phyloP scores from a whole-genome alignment of 306 rosid genomes.

The Trifolium pratense region DNA sequence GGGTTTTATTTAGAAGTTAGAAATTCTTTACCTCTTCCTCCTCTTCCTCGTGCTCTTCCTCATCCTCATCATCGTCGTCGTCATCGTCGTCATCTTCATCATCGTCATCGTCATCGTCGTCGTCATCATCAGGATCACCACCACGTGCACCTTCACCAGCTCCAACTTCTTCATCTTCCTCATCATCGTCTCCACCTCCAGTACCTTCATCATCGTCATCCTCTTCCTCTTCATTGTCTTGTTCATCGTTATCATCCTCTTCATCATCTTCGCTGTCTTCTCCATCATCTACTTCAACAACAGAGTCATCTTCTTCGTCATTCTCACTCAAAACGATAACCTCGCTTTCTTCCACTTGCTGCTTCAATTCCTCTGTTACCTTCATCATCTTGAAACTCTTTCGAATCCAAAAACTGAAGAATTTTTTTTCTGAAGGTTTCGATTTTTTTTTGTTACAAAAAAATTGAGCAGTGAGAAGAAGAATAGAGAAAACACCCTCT shows the following conservation, averaged over 20 bases:
- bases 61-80: conserved; percentile 8
- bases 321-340: conserved; percentile 36
- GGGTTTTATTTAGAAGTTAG: conserved; percentile 8
- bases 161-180: conserved; percentile 47
- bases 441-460: neutral
- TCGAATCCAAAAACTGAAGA: conserved; percentile 5
- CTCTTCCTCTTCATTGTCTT: conserved; percentile 41
- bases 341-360: conserved; percentile 60
- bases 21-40: conserved; percentile 49
- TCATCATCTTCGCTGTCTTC: conserved; percentile 57
- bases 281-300: conserved; percentile 52
- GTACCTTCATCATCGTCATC: conserved; percentile 55
- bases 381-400: conserved; percentile 52
- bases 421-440: conserved; percentile 28
- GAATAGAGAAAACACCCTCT: conserved; percentile 51
- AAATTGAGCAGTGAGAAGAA: neutral
- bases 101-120: conserved; percentile 19
- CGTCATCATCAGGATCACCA: conserved; percentile 46
- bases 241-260: conserved; percentile 37
- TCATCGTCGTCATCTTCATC: conserved; percentile 5
- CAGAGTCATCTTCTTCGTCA: conserved; percentile 44
- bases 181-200: conserved; percentile 62
- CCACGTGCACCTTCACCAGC: conserved; percentile 37
- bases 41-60: conserved; percentile 45
- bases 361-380: conserved; percentile 53